These are phyloP conservation scores for Termitomyces sp. DNA, from an alignment of 768 basidiomycete species.

Conservation along the genomic window DNA sequence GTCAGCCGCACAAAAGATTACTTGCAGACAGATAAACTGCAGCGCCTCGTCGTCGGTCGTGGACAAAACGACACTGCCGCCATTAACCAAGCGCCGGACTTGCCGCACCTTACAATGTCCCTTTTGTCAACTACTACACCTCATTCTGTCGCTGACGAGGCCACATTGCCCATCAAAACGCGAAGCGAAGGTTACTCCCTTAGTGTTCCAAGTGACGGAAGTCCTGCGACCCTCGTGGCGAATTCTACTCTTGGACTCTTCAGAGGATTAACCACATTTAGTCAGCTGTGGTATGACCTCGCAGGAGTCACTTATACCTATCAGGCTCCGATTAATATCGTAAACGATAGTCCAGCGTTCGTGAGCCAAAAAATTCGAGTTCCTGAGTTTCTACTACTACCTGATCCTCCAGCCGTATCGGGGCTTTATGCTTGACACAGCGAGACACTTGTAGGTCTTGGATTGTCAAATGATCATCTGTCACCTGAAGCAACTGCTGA, in stretches of 20 bases:
- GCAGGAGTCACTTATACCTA: conserved; percentile 42
- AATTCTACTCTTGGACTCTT: conserved; percentile 63
- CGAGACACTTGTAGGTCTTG: conserved; percentile 59
- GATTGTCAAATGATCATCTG: not conserved
- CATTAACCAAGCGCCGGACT: conserved; percentile 31
- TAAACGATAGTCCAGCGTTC: conserved; percentile 57
- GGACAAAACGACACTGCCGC: conserved; percentile 39
- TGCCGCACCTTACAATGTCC: conserved; percentile 39
- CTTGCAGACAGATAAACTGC: conserved; percentile 49
- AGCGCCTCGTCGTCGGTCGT: conserved; percentile 53
- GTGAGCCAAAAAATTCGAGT: conserved; percentile 30
- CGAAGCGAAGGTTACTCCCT: conserved; percentile 60
- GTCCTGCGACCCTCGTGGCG: conserved; percentile 46
- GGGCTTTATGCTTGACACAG: conserved; percentile 79
- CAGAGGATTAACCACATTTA: conserved; percentile 71
- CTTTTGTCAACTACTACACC: conserved; percentile 24
- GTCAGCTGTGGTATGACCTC: conserved; percentile 58
- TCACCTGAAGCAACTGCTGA: not conserved
- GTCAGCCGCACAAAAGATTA: conserved; percentile 38
- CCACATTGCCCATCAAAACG: conserved; percentile 39
- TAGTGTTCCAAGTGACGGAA: conserved; percentile 48
- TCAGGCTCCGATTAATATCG: conserved; percentile 51
- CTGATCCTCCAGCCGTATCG: conserved; percentile 52
- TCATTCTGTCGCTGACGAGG: conserved; percentile 45
- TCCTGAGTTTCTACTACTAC: not conserved